phyloP scores from a whole-genome alignment of 306 rosid genomes.

The Alnus glutinosa region DNA sequence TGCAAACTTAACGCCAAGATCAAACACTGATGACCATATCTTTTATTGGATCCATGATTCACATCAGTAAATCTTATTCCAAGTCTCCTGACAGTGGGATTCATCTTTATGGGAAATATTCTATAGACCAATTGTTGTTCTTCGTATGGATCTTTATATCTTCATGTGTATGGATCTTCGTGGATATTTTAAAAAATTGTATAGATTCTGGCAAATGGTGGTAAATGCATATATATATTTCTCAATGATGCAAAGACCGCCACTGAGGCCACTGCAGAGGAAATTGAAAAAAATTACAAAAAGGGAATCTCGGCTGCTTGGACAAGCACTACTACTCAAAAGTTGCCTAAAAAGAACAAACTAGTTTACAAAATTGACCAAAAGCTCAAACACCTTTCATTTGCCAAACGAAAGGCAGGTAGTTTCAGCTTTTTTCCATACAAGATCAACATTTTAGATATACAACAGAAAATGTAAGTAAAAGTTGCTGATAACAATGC shows the following conservation, averaged over 20 bases:
- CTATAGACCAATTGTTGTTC: not conserved
- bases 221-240: slow-evolving; percentile 8
- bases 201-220: not conserved
- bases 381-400: not conserved
- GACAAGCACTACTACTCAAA: too few species aligned
- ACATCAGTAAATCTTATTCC: too few species aligned
- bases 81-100: too few species aligned
- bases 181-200: not conserved
- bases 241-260: slow-evolving; percentile 56
- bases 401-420: not conserved
- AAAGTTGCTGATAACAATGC: not conserved
- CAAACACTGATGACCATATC: too few species aligned
- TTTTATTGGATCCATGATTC: too few species aligned
- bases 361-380: not conserved
- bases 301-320: not conserved
- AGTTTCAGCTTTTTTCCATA: too few species aligned
- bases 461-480: not conserved
- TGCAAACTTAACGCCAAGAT: too few species aligned
- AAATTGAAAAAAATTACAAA: slow-evolving; percentile 44
- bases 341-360: too few species aligned
- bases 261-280: slow-evolving; percentile 35
- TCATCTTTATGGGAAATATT: not conserved
- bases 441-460: too few species aligned
- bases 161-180: not conserved
- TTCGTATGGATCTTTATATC: too few species aligned